phyloP scores from a whole-genome alignment of 352 stramenopile species.

The Globisporangium perplexum region DNA sequence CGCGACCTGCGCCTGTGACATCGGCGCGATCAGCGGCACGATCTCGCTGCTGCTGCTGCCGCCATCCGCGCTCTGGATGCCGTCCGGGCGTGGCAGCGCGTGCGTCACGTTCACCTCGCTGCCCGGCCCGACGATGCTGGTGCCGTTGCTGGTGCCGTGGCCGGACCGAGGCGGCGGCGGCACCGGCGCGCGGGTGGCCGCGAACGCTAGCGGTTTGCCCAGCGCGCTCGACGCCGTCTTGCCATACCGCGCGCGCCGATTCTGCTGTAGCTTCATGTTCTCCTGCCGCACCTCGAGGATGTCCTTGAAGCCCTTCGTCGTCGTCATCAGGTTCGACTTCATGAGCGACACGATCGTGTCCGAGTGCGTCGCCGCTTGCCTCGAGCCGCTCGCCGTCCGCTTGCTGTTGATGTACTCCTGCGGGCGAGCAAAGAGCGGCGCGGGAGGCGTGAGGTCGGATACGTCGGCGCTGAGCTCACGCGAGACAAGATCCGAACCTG shows the following conservation, averaged over 20 bases:
- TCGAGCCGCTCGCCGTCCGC: constrained; percentile 43
- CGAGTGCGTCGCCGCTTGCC: constrained; percentile 72
- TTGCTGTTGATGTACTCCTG: constrained; percentile 75
- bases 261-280: constrained; percentile 85
- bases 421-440: too few relatives aligned
- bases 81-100: constrained; percentile 51
- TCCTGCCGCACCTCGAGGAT: constrained; percentile 82
- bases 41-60: constrained; percentile 30
- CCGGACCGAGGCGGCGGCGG: constrained; percentile 1
- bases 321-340: constrained; percentile 80
- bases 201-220: constrained; percentile 70
- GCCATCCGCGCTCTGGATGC: constrained; percentile 28
- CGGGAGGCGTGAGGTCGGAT: too few relatives aligned
- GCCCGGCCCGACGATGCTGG: too few relatives aligned
- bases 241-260: constrained; percentile 66
- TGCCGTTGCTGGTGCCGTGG: constrained; percentile 17
- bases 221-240: constrained; percentile 65
- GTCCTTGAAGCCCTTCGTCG: constrained; percentile 79
- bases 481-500: constrained; percentile 29
- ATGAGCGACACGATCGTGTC: constrained; percentile 81
- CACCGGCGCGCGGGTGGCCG: constrained; percentile 24
- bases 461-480: too few relatives aligned
- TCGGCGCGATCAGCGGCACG: constrained; percentile 64
- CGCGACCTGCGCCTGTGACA: constrained; percentile 71
- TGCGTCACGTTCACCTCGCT: constrained; percentile 40